Evolutionary conservation across 108 stramenopile species (phyloP).

Genomic region (Aurantiochytrium sp.): DNA sequence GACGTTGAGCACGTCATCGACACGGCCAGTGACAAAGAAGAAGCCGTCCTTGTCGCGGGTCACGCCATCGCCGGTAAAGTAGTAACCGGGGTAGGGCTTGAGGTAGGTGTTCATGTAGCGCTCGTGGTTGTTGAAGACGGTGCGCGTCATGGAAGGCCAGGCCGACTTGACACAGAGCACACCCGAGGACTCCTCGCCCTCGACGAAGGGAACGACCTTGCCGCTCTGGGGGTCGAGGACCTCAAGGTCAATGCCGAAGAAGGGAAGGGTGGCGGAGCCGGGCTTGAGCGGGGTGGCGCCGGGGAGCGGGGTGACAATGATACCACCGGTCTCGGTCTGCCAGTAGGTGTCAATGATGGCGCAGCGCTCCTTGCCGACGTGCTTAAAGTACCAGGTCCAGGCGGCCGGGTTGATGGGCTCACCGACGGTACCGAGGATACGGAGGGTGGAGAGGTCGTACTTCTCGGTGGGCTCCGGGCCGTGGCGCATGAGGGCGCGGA

Average conservation of each 20-base stretch:
- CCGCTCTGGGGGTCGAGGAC: slow-evolving; percentile 78
- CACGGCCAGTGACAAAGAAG: slow-evolving; percentile 91
- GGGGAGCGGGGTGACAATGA: slow-evolving; percentile 83
- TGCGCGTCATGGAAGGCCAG: slow-evolving; percentile 92
- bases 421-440: slow-evolving; percentile 86
- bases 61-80: slow-evolving; percentile 93
- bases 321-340: slow-evolving; percentile 96
- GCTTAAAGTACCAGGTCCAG: slow-evolving; percentile 93
- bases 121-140: slow-evolving; percentile 83
- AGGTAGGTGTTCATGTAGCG: slow-evolving; percentile 84
- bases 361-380: slow-evolving; percentile 72
- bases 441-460: slow-evolving; percentile 74
- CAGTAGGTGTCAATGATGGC: slow-evolving; percentile 97
- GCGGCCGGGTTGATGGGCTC: slow-evolving; percentile 99
- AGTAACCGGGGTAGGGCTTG: slow-evolving; percentile 84
- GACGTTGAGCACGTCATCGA: slow-evolving; percentile 91
- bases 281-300: slow-evolving; percentile 90
- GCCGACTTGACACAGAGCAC: slow-evolving; percentile 82
- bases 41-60: slow-evolving; percentile 81
- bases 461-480: slow-evolving; percentile 66
- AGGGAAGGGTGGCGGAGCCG: slow-evolving; percentile 81
- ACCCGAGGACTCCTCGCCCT: slow-evolving; percentile 67
- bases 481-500: slow-evolving; percentile 88
- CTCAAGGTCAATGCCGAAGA: slow-evolving; percentile 84
- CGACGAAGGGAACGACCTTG: slow-evolving; percentile 49